phyloP scores from a whole-genome alignment of 768 basidiomycete genomes.

The Podaxis rugospora region DNA sequence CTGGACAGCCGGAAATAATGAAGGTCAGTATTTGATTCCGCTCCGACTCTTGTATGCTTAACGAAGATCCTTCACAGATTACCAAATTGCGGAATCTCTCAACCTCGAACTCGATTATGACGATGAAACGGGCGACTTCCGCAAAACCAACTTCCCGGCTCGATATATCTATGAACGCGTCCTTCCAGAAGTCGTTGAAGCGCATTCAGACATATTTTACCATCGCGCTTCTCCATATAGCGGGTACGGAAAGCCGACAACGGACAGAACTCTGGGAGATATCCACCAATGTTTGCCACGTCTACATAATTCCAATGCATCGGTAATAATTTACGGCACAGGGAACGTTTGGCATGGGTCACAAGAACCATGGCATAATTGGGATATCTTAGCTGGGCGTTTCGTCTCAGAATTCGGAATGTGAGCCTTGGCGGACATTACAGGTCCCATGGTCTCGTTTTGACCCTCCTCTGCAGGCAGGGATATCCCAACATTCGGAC shows the following conservation, averaged over 20 bases:
- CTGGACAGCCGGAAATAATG: constrained; percentile 71
- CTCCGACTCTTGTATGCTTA: neutral
- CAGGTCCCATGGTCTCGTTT: neutral
- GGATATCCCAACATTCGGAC: constrained; percentile 88
- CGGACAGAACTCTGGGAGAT: constrained; percentile 79
- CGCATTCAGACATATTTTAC: constrained; percentile 67
- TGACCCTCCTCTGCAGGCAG: constrained; percentile 50
- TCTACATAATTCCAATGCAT: constrained; percentile 1
- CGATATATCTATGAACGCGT: constrained; percentile 87
- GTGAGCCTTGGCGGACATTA: constrained; percentile 32
- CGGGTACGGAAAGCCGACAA: constrained; percentile 64
- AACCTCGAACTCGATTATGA: constrained; percentile 80
- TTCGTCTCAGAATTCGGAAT: constrained; percentile 97
- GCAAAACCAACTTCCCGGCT: constrained; percentile 83
- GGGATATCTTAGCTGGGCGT: constrained; percentile 85
- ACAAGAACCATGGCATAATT: constrained; percentile 92
- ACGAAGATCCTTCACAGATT: constrained; percentile 44
- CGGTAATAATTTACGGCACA: constrained; percentile 18
- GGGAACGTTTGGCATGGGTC: constrained; percentile 95
- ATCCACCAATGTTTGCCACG: constrained; percentile 75
- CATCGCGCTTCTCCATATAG: constrained; percentile 90
- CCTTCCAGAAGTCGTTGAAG: constrained; percentile 68
- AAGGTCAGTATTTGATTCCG: constrained; percentile 36
- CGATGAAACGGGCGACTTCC: constrained; percentile 81
- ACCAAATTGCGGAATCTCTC: constrained; percentile 79